phyloP scores from a whole-genome alignment of 768 basidiomycete genomes.

The Hortiboletus flavorubellus region DNA sequence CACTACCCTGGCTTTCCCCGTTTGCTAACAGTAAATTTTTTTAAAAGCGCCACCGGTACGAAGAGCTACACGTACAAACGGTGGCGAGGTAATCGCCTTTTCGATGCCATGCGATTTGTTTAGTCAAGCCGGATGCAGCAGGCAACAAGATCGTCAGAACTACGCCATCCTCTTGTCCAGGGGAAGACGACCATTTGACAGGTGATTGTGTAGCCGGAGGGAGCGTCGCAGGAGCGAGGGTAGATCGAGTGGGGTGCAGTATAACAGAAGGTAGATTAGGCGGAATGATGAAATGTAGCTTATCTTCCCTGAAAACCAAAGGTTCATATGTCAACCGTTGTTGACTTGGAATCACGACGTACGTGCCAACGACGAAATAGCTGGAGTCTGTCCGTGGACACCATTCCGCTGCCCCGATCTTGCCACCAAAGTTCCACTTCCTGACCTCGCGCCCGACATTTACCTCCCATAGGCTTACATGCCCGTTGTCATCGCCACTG shows the following conservation, averaged over 20 bases:
- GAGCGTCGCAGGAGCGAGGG: slow-evolving; percentile 60
- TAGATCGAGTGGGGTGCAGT: slow-evolving; percentile 54
- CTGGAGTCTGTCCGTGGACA: slow-evolving; percentile 81
- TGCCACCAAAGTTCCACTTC: slow-evolving; percentile 77
- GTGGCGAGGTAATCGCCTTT: slow-evolving; percentile 95
- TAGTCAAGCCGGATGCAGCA: slow-evolving; percentile 63
- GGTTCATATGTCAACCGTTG: slow-evolving; percentile 6
- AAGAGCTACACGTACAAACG: slow-evolving; percentile 68
- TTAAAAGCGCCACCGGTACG: slow-evolving; percentile 2
- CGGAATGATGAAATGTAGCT: slow-evolving; percentile 75
- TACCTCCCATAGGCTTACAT: slow-evolving; percentile 88
- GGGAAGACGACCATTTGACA: slow-evolving; percentile 65
- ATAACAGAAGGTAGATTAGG: slow-evolving; percentile 67
- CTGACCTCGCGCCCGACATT: slow-evolving; percentile 85
- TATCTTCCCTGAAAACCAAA: slow-evolving; percentile 61
- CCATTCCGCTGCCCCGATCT: slow-evolving; percentile 88
- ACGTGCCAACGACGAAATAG: slow-evolving; percentile 80
- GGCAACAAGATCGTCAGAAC: slow-evolving; percentile 63
- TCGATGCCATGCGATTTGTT: slow-evolving; percentile 88
- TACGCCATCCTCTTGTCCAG: slow-evolving; percentile 47
- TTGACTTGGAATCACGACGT: slow-evolving; percentile 34
- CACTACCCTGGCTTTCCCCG: slow-evolving; percentile 70
- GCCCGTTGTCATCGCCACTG: slow-evolving; percentile 87
- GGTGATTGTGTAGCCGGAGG: slow-evolving; percentile 59
- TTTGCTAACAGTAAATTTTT: slow-evolving; percentile 51